Evolutionary conservation across 2,329 filamentous ascomycete species (phyloP).

Genomic region (Trichoderma gracile): DNA sequence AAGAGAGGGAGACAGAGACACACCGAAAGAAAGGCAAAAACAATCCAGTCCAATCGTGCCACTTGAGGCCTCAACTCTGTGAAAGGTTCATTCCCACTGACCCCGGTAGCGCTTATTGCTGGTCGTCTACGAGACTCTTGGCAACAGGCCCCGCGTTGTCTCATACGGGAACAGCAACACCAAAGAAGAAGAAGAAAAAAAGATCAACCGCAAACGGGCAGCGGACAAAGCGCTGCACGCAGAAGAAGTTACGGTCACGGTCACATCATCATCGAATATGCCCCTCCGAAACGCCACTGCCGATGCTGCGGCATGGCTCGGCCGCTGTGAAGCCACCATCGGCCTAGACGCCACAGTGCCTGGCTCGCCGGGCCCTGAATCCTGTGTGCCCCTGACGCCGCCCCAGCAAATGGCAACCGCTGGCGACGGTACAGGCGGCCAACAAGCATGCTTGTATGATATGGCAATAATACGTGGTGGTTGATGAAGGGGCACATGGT

Average conservation of each 20-base stretch:
- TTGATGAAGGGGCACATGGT: constrained; percentile 21
- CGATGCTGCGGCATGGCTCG: constrained; percentile 19
- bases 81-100: background rate
- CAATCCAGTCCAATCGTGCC: constrained; percentile 8
- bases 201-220: background rate
- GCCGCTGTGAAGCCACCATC: constrained; percentile 22
- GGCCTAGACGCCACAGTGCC: constrained; percentile 15
- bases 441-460: constrained; percentile 11
- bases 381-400: constrained; percentile 21
- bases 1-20: constrained; percentile 16
- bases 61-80: constrained; percentile 5
- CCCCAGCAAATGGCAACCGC: constrained; percentile 7
- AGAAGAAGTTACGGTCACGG: background rate
- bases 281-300: constrained; percentile 8
- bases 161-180: constrained; percentile 4
- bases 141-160: constrained; percentile 6
- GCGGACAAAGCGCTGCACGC: background rate
- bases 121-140: background rate
- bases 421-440: constrained; percentile 5
- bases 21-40: background rate
- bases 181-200: too few species aligned
- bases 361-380: constrained; percentile 19
- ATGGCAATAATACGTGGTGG: background rate
- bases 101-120: constrained; percentile 7
- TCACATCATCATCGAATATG: constrained; percentile 6